Evolutionary conservation across 2,329 filamentous ascomycete genomes (phyloP).

Genomic region (Cytospora leucostoma): DNA sequence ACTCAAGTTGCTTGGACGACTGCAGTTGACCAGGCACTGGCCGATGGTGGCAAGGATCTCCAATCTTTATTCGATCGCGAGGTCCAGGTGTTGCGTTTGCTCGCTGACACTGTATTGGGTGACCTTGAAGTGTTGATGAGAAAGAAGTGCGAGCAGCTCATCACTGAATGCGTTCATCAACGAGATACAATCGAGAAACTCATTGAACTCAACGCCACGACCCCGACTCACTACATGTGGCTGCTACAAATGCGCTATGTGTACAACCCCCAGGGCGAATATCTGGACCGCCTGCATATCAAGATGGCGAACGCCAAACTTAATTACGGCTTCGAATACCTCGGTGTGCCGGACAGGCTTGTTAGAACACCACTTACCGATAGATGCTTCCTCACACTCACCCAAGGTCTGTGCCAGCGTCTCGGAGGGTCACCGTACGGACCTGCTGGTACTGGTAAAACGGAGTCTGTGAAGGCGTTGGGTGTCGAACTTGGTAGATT

Average conservation of each 20-base stretch:
- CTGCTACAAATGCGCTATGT: slow-evolving; percentile 96
- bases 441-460: slow-evolving; percentile 97
- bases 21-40: slow-evolving; percentile 76
- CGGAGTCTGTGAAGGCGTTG: slow-evolving; percentile 96
- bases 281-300: slow-evolving; percentile 78
- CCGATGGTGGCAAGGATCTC: slow-evolving; percentile 69
- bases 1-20: slow-evolving; percentile 94
- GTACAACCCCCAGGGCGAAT: slow-evolving; percentile 80
- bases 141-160: slow-evolving; percentile 97
- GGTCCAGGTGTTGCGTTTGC: slow-evolving; percentile 78
- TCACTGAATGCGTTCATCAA: slow-evolving; percentile 98
- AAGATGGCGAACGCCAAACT: slow-evolving; percentile 97
- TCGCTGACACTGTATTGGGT: slow-evolving; percentile 86
- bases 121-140: slow-evolving; percentile 84
- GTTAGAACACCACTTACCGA: slow-evolving; percentile 97
- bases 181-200: slow-evolving; percentile 91
- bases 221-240: slow-evolving; percentile 85
- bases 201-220: slow-evolving; percentile 70
- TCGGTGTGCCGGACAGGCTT: slow-evolving; percentile 93
- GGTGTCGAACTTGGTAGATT: slow-evolving; percentile 96
- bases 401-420: slow-evolving; percentile 90
- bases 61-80: slow-evolving; percentile 76
- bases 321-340: slow-evolving; percentile 96
- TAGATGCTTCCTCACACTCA: slow-evolving; percentile 96
- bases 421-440: slow-evolving; percentile 97